Evolutionary conservation across 805 yeast genomes (phyloP).

Genomic region (Hanseniaspora opuntiae): DNA sequence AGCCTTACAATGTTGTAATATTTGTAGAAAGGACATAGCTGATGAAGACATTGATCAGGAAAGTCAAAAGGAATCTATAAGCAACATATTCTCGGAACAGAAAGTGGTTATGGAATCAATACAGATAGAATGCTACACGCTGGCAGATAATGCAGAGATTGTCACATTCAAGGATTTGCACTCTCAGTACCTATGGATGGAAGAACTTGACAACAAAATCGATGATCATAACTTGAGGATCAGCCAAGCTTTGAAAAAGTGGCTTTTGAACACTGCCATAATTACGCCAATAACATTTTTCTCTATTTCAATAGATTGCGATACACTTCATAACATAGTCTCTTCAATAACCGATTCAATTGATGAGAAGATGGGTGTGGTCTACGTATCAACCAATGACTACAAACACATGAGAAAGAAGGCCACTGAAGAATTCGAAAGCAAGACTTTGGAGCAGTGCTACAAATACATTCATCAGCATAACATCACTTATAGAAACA

Average conservation of each 20-base stretch:
- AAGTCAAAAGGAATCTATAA: conserved; percentile 16
- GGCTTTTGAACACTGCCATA: conserved; percentile 18
- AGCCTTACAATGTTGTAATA: conserved; percentile 20
- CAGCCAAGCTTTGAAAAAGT: conserved; percentile 19
- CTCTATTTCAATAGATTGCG: conserved; percentile 21
- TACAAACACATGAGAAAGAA: conserved; percentile 15
- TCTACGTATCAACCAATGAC: conserved; percentile 19
- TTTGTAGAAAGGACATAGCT: conserved; percentile 13
- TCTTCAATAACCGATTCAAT: conserved; percentile 18
- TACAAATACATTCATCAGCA: not conserved
- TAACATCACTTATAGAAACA: conserved; percentile 1
- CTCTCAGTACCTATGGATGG: not conserved
- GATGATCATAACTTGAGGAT: not conserved
- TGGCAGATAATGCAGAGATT: not conserved
- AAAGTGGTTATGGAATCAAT: not conserved
- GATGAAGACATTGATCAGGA: conserved; percentile 13
- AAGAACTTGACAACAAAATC: not conserved
- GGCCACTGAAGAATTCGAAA: conserved; percentile 17
- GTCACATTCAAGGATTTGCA: not conserved
- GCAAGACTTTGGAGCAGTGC: conserved; percentile 16
- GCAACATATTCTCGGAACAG: not conserved
- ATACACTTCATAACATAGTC: conserved; percentile 22
- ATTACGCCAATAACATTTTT: conserved; percentile 22
- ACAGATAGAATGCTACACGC: not conserved
- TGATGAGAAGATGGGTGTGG: conserved; percentile 21